Evolutionary conservation across 2,329 filamentous ascomycete genomes (phyloP).

Genomic region (Ophiostoma sp.): DNA sequence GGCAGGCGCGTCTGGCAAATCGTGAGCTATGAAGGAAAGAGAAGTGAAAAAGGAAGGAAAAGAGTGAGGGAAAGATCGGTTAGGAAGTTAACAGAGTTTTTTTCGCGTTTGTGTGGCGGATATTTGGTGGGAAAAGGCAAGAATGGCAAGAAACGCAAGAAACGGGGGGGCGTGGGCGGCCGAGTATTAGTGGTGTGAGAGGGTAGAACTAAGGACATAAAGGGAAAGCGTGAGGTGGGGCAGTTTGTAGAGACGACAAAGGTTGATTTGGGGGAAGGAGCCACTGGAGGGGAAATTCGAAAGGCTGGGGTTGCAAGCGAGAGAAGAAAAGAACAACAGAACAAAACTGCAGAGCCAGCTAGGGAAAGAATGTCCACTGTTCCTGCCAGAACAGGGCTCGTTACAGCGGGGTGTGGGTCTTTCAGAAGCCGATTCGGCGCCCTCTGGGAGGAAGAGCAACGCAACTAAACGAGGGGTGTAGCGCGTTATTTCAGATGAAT

Average conservation of each 20-base stretch:
- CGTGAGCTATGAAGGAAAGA: constrained; percentile 21
- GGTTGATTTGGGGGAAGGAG: neutral
- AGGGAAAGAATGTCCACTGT: neutral
- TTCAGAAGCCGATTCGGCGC: neutral
- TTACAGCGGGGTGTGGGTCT: constrained; percentile 13
- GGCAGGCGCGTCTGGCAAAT: constrained; percentile 13
- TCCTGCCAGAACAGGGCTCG: neutral
- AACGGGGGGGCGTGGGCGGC: neutral
- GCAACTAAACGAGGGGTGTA: neutral
- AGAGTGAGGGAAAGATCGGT: constrained; percentile 22
- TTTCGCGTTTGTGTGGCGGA: constrained; percentile 22
- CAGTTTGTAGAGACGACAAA: neutral
- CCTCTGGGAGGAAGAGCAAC: neutral
- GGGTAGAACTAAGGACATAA: neutral
- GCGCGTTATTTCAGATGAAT: neutral
- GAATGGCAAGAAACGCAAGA: constrained; percentile 4
- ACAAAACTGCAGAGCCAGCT: neutral
- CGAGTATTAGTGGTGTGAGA: constrained; percentile 20
- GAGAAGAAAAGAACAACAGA: neutral
- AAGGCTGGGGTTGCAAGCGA: constrained; percentile 20
- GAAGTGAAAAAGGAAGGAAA: constrained; percentile 16
- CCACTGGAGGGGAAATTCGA: constrained; percentile 13
- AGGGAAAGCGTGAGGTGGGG: constrained; percentile 7
- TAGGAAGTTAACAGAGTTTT: constrained; percentile 32
- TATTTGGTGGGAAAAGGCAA: neutral